A percentile compares a stretch with the other conserved stretches of the same genome.
phyloP scores from a whole-genome alignment of 495 filamentous ascomycete genomes.

The Penicillium canariense region DNA sequence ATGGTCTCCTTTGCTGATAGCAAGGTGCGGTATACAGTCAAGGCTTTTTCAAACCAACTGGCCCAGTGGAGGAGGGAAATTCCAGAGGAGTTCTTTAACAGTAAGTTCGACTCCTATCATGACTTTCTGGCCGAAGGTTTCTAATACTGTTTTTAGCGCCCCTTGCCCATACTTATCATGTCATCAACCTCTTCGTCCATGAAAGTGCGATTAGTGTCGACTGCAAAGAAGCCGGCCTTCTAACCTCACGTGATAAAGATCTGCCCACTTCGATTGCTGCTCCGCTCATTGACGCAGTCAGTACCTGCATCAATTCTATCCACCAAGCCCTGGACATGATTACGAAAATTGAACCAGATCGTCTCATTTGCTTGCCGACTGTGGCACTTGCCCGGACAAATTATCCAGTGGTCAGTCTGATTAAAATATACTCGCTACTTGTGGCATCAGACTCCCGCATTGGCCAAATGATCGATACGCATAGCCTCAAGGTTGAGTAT shows the following conservation, averaged over 20 bases:
- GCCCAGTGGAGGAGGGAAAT: conserved; percentile 61
- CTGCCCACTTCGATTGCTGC: conserved; percentile 49
- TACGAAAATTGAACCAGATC: conserved; percentile 54
- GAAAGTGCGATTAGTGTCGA: conserved; percentile 81
- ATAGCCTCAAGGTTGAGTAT: conserved; percentile 70
- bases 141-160: conserved; percentile 21
- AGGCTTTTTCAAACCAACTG: conserved; percentile 73
- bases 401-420: conserved; percentile 80
- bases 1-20: conserved; percentile 67
- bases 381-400: conserved; percentile 74
- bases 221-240: conserved; percentile 44
- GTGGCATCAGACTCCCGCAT: conserved; percentile 65
- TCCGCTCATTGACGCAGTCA: conserved; percentile 69
- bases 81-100: conserved; percentile 41
- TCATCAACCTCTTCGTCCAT: conserved; percentile 78
- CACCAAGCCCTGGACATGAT: conserved; percentile 75
- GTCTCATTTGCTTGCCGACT: conserved; percentile 70
- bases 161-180: conserved; percentile 32
- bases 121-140: background rate
- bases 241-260: conserved; percentile 14
- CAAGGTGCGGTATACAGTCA: conserved; percentile 71
- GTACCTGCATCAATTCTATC: conserved; percentile 66
- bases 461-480: conserved; percentile 71
- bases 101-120: conserved; percentile 16
- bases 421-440: conserved; percentile 83